Evolutionary conservation across 208 protist species (phyloP).

Genomic region (Crithidia expoeki): DNA sequence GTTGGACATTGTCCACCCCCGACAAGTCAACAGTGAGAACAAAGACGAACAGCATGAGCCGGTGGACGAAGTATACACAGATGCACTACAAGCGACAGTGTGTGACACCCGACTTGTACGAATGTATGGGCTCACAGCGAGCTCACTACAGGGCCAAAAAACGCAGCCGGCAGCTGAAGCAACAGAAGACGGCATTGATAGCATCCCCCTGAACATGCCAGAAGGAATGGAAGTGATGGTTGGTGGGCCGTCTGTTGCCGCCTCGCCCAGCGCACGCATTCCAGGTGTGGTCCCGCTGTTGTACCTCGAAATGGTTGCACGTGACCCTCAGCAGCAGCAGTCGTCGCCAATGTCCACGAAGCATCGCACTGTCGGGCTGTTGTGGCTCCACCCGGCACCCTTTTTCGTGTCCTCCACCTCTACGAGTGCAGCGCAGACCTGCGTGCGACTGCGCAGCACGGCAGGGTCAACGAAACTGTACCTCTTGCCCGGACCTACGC

Average conservation of each 20-base stretch:
- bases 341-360: not conserved
- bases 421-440: conserved; percentile 2
- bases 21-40: not conserved
- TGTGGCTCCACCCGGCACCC: conserved; percentile 49
- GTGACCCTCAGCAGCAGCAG: not conserved
- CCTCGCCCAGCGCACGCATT: not conserved
- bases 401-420: conserved; percentile 30
- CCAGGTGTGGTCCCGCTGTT: conserved; percentile 29
- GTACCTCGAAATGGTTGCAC: conserved; percentile 24
- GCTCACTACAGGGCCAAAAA: not conserved
- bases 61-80: conserved; percentile 6
- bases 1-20: conserved; percentile 23
- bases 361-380: conserved; percentile 39
- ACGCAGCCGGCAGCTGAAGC: not conserved
- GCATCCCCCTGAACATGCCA: conserved; percentile 22
- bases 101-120: conserved; percentile 25
- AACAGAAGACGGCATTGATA: not conserved
- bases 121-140: conserved; percentile 22
- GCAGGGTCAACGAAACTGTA: conserved; percentile 94
- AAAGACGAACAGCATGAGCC: not conserved
- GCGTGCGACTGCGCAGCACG: conserved; percentile 55
- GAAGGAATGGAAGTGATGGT: conserved; percentile 25
- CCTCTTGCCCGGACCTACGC: conserved; percentile 90
- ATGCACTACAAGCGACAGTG: conserved; percentile 24
- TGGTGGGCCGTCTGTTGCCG: conserved; percentile 1